Percentiles rank a stretch among this genome's conserved stretches.
Evolutionary conservation across 306 rosid species (phyloP).

Genomic region (Glycyrrhiza uralensis): DNA sequence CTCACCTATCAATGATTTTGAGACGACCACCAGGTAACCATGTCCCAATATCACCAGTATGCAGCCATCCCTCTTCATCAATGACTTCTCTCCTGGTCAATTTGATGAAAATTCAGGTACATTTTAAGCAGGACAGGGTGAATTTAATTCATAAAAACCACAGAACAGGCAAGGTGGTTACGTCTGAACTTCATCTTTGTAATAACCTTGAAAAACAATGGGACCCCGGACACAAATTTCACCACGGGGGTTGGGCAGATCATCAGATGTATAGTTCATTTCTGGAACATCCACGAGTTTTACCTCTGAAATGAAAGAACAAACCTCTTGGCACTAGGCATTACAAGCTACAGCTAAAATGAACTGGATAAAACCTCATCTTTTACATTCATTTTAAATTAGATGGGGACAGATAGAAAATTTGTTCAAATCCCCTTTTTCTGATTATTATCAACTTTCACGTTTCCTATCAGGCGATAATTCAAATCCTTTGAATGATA

Average conservation of each 20-base stretch:
- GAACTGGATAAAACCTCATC: constrained; percentile 2
- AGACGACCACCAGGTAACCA: constrained; percentile 94
- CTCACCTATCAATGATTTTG: constrained; percentile 93
- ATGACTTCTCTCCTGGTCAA: constrained; percentile 83
- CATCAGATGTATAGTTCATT: constrained; percentile 89
- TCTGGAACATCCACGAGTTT: constrained; percentile 97
- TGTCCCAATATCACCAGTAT: constrained; percentile 88
- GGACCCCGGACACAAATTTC: constrained; percentile 99
- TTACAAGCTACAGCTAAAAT: background rate
- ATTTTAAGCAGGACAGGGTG: constrained; percentile 6
- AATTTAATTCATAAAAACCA: constrained; percentile 20
- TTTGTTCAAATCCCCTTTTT: background rate
- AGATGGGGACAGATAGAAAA: background rate
- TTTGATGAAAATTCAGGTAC: constrained; percentile 22
- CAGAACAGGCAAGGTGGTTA: constrained; percentile 40
- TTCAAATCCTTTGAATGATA: constrained; percentile 18
- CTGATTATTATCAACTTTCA: constrained; percentile 8
- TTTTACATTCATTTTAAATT: constrained; percentile 14
- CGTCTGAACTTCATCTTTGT: constrained; percentile 96
- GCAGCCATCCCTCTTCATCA: constrained; percentile 96
- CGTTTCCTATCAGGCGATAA: background rate
- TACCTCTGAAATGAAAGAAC: constrained; percentile 65
- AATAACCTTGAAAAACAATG: constrained; percentile 73
- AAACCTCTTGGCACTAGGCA: constrained; percentile 25
- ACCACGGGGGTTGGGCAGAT: constrained; percentile 92